Percentiles rank a stretch among this genome's conserved stretches.
Evolutionary conservation across 2,329 filamentous ascomycete species (phyloP).

Genomic region (Hypoxylon sp.): DNA sequence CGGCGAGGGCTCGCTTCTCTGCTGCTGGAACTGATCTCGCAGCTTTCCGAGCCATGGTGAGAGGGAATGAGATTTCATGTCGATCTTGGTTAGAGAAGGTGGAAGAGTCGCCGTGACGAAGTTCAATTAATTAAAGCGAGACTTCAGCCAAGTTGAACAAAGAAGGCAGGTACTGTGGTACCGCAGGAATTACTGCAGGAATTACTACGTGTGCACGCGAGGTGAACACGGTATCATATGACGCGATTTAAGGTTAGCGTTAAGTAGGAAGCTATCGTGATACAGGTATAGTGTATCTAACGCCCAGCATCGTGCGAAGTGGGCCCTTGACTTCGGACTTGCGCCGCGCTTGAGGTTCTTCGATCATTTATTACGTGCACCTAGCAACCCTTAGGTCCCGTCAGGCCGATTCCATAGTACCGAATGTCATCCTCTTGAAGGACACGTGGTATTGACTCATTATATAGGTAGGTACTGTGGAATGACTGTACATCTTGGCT

Average conservation of each 20-base stretch:
- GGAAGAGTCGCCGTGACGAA: conserved; percentile 14
- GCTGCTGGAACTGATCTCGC: conserved; percentile 40
- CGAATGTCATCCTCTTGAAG: too few species aligned
- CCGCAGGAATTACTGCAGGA: conserved; percentile 9
- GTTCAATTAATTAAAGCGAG: conserved; percentile 33
- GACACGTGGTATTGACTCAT: too few species aligned
- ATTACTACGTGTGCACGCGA: conserved; percentile 32
- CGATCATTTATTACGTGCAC: too few species aligned
- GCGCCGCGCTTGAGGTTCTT: too few species aligned
- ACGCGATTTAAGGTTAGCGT: conserved; percentile 46
- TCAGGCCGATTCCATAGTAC: too few species aligned
- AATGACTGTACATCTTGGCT: not conserved
- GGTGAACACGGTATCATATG: conserved; percentile 49
- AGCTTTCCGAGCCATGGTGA: conserved; percentile 43
- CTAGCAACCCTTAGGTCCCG: too few species aligned
- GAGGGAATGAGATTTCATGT: conserved; percentile 35
- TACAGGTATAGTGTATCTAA: not conserved
- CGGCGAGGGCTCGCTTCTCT: conserved; percentile 40
- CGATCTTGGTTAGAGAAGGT: conserved; percentile 8
- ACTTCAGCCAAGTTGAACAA: conserved; percentile 33
- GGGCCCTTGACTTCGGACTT: not conserved
- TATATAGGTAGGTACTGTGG: not conserved
- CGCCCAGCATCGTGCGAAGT: not conserved
- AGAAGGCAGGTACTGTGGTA: conserved; percentile 31
- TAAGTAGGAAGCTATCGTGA: conserved; percentile 13